Evolutionary conservation across 2,329 filamentous ascomycete species (phyloP), one percentile per base, ranked within the genome.

Genomic region (Claviceps quebecensis): DNA sequence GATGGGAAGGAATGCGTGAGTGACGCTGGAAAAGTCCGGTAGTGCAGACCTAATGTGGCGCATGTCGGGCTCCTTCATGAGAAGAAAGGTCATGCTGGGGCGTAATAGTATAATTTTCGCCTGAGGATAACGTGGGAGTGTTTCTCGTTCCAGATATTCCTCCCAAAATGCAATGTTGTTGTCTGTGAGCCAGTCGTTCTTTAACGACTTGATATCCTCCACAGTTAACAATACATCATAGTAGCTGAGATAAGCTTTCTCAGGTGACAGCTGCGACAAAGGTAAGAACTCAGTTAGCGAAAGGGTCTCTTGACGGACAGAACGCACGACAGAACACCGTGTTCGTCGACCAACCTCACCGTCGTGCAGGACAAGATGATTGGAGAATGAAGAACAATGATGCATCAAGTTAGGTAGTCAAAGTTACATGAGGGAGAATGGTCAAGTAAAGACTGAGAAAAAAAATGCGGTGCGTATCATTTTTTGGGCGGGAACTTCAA

Each of bases 91-190:
- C 86, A 97, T 95, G 61, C 84, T 87, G 1, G 93, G 93, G 13
- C 91, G 86, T 29, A 98, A 82, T 52, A 98, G 86, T 54, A 91
- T 77, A 64, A 98, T 95, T 56, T 88, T 80, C 19, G 88, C 88
- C 63, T 86, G 82, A 9, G 87, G 86, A 64, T 86, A 95, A 59
- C 81, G 79, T 34, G 75, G 73, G 29, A 98, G 82, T 55, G 88
- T 83, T 72, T 97, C 91, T 55, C 83, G 87, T 68, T 98, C 93
- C 57, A 98, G 81, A 65, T 81, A 95, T 77, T 97, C 91, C 76
- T 97, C 87, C 91, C 93, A 98, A 65, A 98, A 97, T 48, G 88
- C 84, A 58, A 98, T 97, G 60, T 89, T 90, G 72, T 95, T 96
- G 67, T 98, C 93, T 44, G 91, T 96, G 49, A 98, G 75, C 93